These are phyloP conservation scores for Termitomyces sp. DNA, from an alignment of 768 basidiomycete genomes.

Conservation along the genomic window DNA sequence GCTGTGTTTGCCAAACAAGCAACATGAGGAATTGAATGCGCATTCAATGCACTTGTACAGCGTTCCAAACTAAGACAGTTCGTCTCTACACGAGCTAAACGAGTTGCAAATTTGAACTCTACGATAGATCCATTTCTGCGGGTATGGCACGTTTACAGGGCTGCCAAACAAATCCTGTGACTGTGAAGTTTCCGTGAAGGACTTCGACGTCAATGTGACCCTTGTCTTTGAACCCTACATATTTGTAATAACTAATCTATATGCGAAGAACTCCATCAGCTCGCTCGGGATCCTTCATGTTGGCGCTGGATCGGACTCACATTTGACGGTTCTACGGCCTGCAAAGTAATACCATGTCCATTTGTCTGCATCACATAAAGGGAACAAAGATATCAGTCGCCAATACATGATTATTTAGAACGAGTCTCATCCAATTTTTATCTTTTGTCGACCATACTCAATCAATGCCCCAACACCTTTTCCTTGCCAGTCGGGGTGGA, in stretches of 20 bases:
- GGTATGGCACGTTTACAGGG: no score
- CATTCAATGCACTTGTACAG: no score
- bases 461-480: slow-evolving; percentile 9
- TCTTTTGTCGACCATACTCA: slow-evolving; percentile 7
- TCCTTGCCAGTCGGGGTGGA: slow-evolving; percentile 10
- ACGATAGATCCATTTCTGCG: no score
- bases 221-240: slow-evolving; percentile 6
- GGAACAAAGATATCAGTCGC: not conserved
- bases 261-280: no score
- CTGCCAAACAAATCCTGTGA: slow-evolving; percentile 7
- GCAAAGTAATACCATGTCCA: slow-evolving; percentile 4
- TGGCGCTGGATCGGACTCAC: not conserved
- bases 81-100: no score
- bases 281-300: not conserved
- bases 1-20: not conserved
- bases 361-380: not conserved
- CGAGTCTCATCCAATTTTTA: no score
- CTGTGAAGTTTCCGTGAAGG: slow-evolving; percentile 7
- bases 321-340: slow-evolving; percentile 6
- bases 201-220: slow-evolving; percentile 3
- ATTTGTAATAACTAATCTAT: slow-evolving; percentile 5
- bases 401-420: no score
- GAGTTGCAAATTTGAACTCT: no score
- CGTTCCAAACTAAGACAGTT: no score
- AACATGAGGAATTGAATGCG: not conserved